Evolutionary conservation across 371 early-diverging fungal species (phyloP), one percentile per base, ranked within the genome.

Genomic region (Ordospora colligata): DNA sequence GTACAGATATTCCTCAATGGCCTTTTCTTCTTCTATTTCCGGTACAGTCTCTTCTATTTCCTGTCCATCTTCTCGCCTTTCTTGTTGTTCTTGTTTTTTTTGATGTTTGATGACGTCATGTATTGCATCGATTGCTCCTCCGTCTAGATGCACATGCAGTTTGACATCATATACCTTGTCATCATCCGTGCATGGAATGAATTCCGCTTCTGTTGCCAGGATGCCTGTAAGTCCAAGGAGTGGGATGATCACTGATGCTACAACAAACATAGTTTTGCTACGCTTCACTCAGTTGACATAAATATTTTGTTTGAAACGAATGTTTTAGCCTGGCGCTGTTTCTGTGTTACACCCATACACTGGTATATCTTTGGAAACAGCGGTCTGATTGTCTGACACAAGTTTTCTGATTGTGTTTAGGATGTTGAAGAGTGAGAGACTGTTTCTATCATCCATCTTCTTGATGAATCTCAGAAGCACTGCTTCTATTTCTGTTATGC

Each of bases 351-450:
- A 32, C 5, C 32, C 32, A 32, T 32, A 32, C 5, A 32, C 32
- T 5, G 5, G 5, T 58, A 22, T 14, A 25, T 58, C 58, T 37
- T 27, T 37, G 37, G 58, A 37, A 58, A 37, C 58, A 58, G 40
- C 40, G 17, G 37, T 25, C 14, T 58, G 37, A 5, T n/a, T 58
- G 12, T 14, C 58, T 37, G 32, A 14, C 32, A 37, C 32, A 23
- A 78, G 5, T 42, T 78, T 78, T 42, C 69, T 78, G n/a, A 78
- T 43, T 11, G 63, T 69, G 51, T 69, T 74, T 27, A 74, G 19
- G 8, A 78, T 67, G 43, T 78, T 78, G 53, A 50, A 78, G 0
- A 74, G 11, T 5, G 52, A 62, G 4, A 78, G 51, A 11, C 40
- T 21, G 49, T 78, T 78, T 17, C 62, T 74, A 32, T 45, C 37